Evolutionary conservation across 148 eudicot species (phyloP).

Genomic region (Euryodendron excelsum): DNA sequence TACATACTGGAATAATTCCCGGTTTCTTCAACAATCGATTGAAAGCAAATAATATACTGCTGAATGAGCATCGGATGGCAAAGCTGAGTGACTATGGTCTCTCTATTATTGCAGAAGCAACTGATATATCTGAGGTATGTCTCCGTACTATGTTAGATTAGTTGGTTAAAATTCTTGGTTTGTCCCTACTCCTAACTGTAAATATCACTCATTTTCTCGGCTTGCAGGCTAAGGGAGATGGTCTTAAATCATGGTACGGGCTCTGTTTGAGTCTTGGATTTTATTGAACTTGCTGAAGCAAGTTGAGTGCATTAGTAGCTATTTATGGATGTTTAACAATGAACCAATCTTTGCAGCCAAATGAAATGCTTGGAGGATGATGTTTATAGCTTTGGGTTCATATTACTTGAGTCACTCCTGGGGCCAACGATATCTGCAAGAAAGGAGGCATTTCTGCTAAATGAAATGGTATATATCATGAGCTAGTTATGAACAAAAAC

Average conservation of each 20-base stretch:
- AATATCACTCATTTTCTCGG: conserved; percentile 23
- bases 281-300: too few species aligned
- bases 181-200: not conserved
- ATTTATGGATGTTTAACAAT: not conserved
- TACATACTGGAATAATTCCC: conserved; percentile 74
- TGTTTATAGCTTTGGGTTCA: conserved; percentile 64
- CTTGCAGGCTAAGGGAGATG: conserved; percentile 43
- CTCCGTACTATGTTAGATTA: not conserved
- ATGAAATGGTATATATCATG: conserved; percentile 46
- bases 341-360: conserved; percentile 40
- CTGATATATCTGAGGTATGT: conserved; percentile 38
- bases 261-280: not conserved
- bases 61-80: conserved; percentile 62
- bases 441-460: conserved; percentile 39
- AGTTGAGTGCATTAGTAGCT: not conserved
- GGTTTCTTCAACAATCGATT: conserved; percentile 66
- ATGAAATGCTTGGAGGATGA: conserved; percentile 68
- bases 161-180: not conserved
- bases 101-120: conserved; percentile 57
- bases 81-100: conserved; percentile 79
- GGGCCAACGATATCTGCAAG: conserved; percentile 44
- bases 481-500: not conserved
- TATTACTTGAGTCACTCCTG: conserved; percentile 56
- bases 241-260: conserved; percentile 47
- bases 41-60: conserved; percentile 52